A percentile compares a stretch with the other conserved stretches of the same genome.
Conservation (phyloP, 2,329 filamentous ascomycete genomes). For the Bipolaris zeicola region DNA sequence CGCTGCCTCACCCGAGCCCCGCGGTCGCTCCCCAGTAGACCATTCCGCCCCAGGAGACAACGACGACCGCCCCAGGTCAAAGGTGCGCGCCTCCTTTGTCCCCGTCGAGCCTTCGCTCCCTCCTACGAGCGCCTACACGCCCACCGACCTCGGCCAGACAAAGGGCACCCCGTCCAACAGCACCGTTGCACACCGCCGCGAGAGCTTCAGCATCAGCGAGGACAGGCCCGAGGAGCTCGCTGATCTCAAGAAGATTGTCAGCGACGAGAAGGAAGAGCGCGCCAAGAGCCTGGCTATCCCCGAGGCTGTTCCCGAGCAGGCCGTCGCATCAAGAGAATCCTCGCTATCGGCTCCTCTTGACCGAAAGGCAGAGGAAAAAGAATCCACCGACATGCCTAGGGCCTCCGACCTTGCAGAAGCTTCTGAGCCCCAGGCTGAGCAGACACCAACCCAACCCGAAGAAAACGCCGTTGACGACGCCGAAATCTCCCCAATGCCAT, state of each 20-base stretch:
- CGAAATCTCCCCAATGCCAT: constrained; percentile 1
- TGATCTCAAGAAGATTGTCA: constrained; percentile 50
- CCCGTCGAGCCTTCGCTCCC: constrained; percentile 45
- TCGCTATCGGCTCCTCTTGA: constrained; percentile 43
- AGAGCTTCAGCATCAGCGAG: constrained; percentile 52
- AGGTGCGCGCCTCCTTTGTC: constrained; percentile 56
- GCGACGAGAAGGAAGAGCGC: constrained; percentile 49
- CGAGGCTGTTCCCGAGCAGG: constrained; percentile 52
- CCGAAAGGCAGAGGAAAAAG: constrained; percentile 29
- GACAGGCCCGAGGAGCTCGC: constrained; percentile 41
- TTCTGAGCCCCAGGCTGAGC: neutral
- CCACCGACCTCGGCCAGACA: constrained; percentile 31
- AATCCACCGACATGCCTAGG: constrained; percentile 37
- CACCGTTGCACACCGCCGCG: constrained; percentile 41
- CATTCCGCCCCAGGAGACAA: constrained; percentile 34
- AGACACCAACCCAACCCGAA: constrained; percentile 8
- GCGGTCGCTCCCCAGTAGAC: constrained; percentile 52
- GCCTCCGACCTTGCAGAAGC: constrained; percentile 43
- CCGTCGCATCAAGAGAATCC: constrained; percentile 48
- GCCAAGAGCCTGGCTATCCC: constrained; percentile 43
- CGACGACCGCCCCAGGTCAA: constrained; percentile 49
- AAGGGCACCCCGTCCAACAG: constrained; percentile 40
- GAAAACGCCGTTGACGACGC: constrained; percentile 4
- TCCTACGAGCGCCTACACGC: constrained; percentile 29
- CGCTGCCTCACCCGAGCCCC: constrained; percentile 49